These are phyloP conservation scores for Biscutella laevigata DNA, from an alignment of 441 rosid genomes.

Conservation along the genomic window DNA sequence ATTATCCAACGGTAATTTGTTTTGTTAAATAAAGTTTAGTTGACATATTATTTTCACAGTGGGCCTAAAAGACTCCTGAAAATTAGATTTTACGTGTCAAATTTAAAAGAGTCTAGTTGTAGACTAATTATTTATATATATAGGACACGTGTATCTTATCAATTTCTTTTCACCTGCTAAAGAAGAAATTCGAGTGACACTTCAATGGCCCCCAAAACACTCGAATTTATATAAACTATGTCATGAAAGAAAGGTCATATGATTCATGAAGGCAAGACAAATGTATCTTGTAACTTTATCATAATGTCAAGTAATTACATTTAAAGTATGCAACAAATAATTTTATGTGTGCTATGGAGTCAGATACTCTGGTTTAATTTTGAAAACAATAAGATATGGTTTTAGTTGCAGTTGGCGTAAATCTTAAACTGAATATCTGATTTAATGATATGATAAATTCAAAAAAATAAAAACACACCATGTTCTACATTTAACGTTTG, in stretches of 20 bases:
- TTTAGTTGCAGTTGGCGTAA: constrained; percentile 16
- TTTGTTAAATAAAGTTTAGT: constrained; percentile 14
- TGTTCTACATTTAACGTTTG: constrained; percentile 26
- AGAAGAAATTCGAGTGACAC: background rate
- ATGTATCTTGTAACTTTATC: too few relatives aligned
- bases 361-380: too few relatives aligned
- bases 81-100: constrained; percentile 11
- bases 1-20: constrained; percentile 24
- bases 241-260: too few relatives aligned
- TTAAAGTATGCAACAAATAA: too few relatives aligned
- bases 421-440: constrained; percentile 13
- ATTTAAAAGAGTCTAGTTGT: constrained; percentile 9
- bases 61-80: constrained; percentile 20
- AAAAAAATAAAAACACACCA: constrained; percentile 16
- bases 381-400: constrained; percentile 10
- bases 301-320: too few relatives aligned
- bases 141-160: background rate
- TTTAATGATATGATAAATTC: constrained; percentile 5
- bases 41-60: constrained; percentile 25
- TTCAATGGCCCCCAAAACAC: too few relatives aligned
- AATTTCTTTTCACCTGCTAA: background rate
- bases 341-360: too few relatives aligned
- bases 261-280: too few relatives aligned
- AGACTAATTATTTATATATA: too few relatives aligned
- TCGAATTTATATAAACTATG: too few relatives aligned